Percentiles rank a stretch among this genome's conserved stretches.
These are phyloP conservation scores for Paramecium octaurelia DNA, from an alignment of 73 alveolate species.

Conservation along the genomic window DNA sequence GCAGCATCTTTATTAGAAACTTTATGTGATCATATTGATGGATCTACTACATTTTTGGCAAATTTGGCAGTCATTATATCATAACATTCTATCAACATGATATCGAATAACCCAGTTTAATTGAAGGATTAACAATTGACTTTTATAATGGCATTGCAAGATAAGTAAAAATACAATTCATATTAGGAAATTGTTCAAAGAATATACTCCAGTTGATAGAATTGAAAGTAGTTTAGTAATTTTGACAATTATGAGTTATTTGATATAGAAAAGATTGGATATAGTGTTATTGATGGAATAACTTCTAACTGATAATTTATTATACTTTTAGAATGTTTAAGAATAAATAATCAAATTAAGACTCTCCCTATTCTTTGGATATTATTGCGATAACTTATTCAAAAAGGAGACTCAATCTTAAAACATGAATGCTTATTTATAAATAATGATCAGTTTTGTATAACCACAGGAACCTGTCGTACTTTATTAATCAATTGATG, in stretches of 20 bases:
- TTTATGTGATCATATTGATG: constrained; percentile 76
- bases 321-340: constrained; percentile 12
- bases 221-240: constrained; percentile 47
- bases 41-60: constrained; percentile 64
- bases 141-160: background rate
- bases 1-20: constrained; percentile 82
- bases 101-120: background rate
- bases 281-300: constrained; percentile 29
- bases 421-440: background rate
- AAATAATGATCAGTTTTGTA: background rate
- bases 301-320: constrained; percentile 22
- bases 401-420: background rate
- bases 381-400: constrained; percentile 48
- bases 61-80: constrained; percentile 58
- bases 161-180: background rate
- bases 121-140: background rate
- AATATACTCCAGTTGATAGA: constrained; percentile 23
- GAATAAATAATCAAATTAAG: constrained; percentile 45
- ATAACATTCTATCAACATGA: constrained; percentile 34
- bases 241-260: constrained; percentile 55
- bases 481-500: constrained; percentile 54
- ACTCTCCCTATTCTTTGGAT: constrained; percentile 50
- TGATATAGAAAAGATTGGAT: constrained; percentile 48
- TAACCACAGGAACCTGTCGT: constrained; percentile 43
- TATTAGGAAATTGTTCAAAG: constrained; percentile 9